Base-by-base conservation (phyloP, 2,329 filamentous ascomycete species). In the Cladosporium colombiae region DNA sequence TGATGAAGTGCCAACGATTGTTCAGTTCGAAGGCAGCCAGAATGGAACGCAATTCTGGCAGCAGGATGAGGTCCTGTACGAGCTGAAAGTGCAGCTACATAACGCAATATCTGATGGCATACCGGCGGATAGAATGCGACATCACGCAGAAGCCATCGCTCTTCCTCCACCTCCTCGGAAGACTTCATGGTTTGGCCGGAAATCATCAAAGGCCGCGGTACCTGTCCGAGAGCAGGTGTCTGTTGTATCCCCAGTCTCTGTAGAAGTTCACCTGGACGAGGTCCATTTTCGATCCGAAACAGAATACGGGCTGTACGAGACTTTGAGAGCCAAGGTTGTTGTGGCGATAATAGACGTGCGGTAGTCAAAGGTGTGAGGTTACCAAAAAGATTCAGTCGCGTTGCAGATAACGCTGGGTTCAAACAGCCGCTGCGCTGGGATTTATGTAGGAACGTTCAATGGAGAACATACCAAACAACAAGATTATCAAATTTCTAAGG, bases 231-330 rank as follows among this genome's bases (percentile, higher is more conserved):
- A 21, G 18, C 35, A 44, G 21, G 65, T 33, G 57, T 65, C 50
- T 25, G 49, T 64, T n/a, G 7, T 46, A 4, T 59, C 53, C n/a
- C 62, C 65, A 46, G 70, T 73, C 44, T 67, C 56, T 14, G 72
- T 74, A 3, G 67, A 72, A 10, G 77, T 81, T 11, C 68, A 71
- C 49, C 69, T 78, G 66, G 77, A 78, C 50, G 77, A 81, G 27
- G 72, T 81, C 14, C 76, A 77, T 56, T 75, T 82, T 60, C 75
- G 81, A 10, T 75, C 74, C 21, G 79, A 81, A 66, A 82, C 75
- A 50, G 75, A 78, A 16, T 79, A 80, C 72, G 81, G 81, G 0
- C 70, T 83, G 60, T 80, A 78, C 67, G 78, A 82, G 65, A 82
- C 79, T 13, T 70, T 73, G 52, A 65, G 68, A 40, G 72, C 66